Percentiles rank a stretch among this genome's conserved stretches.
These are phyloP conservation scores for Pseudopediastrum boryanum DNA, from an alignment of 139 green algal species.

Conservation along the genomic window DNA sequence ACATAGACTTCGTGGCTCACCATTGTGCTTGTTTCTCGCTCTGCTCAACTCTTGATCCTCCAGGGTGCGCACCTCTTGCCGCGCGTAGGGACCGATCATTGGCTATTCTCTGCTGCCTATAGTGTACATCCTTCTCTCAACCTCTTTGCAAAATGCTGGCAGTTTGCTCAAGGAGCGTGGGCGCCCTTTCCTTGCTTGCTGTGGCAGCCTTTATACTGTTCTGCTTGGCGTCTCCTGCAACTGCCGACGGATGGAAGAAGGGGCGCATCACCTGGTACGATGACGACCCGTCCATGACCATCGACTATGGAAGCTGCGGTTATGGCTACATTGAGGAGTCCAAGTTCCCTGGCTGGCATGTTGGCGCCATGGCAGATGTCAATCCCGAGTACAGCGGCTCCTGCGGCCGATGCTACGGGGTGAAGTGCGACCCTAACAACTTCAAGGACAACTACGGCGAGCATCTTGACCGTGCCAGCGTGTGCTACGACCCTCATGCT, in stretches of 20 bases:
- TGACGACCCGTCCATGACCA: slow-evolving; percentile 15
- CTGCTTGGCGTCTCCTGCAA: too few species aligned
- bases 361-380: slow-evolving; percentile 32
- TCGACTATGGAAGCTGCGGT: slow-evolving; percentile 38
- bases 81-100: too few species aligned
- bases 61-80: too few species aligned
- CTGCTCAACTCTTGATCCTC: too few species aligned
- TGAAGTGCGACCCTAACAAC: slow-evolving; percentile 22
- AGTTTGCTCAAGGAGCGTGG: too few species aligned
- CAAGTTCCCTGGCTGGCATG: slow-evolving; percentile 36
- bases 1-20: too few species aligned
- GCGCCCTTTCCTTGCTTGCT: too few species aligned
- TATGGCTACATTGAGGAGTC: slow-evolving; percentile 39
- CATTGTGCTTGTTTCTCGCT: too few species aligned
- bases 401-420: slow-evolving; percentile 41
- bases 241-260: not conserved
- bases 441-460: slow-evolving; percentile 48
- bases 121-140: too few species aligned
- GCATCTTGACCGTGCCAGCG: slow-evolving; percentile 20
- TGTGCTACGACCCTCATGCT: slow-evolving; percentile 38
- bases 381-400: not conserved
- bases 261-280: not conserved
- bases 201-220: too few species aligned
- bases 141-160: too few species aligned
- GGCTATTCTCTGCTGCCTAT: too few species aligned